These are phyloP conservation scores for Coccomyxa sp. DNA, from an alignment of 139 green algal genomes.

Conservation along the genomic window DNA sequence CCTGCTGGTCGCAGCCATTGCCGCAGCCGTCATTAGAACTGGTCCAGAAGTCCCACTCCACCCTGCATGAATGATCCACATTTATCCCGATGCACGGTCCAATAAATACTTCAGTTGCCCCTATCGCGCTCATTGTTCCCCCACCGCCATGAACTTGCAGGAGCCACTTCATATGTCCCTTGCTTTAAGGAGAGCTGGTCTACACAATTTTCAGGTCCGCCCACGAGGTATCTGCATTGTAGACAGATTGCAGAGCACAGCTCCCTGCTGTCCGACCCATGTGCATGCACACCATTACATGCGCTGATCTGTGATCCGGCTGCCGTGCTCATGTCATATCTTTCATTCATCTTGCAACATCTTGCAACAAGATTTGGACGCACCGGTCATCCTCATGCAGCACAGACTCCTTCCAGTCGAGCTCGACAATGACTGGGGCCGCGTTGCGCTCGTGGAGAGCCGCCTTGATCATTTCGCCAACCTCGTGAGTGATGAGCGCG, in stretches of 20 bases:
- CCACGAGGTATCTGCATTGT: too few species aligned
- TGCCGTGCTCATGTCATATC: not conserved
- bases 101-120: too few species aligned
- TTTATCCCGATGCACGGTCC: not conserved
- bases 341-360: not conserved
- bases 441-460: constrained; percentile 18
- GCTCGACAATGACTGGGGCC: constrained; percentile 38
- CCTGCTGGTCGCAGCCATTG: constrained; percentile 43
- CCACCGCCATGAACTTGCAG: too few species aligned
- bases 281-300: too few species aligned
- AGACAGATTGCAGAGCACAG: too few species aligned
- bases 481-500: constrained; percentile 43
- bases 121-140: too few species aligned
- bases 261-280: too few species aligned
- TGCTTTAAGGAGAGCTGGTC: too few species aligned
- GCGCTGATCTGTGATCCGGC: too few species aligned
- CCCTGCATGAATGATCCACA: constrained; percentile 14
- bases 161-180: too few species aligned
- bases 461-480: constrained; percentile 45
- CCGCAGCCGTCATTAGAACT: constrained; percentile 64
- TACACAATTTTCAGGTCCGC: too few species aligned
- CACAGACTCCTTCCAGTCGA: constrained; percentile 71
- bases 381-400: constrained; percentile 49
- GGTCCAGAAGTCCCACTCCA: constrained; percentile 75
- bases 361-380: too few species aligned